Conservation (phyloP, 1,284 basidiomycete species). For the Lentinula novae-zelandiae region DNA sequence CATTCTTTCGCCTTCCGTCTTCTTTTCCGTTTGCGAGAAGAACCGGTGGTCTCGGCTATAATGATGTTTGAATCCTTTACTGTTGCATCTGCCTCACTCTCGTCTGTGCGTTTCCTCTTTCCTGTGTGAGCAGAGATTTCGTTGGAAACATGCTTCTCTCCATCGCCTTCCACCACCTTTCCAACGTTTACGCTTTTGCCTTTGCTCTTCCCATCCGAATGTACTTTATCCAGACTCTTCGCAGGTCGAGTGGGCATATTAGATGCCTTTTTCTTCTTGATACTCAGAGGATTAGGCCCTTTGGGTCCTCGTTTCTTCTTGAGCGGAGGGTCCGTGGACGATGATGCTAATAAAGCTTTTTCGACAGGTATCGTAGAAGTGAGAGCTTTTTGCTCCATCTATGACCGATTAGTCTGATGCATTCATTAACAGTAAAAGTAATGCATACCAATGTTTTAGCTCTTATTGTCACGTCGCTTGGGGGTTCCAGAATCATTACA, state of each 20-base stretch:
- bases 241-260: not conserved
- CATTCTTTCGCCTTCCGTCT: constrained; percentile 2
- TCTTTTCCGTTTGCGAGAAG: constrained; percentile 5
- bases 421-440: not conserved
- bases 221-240: constrained; percentile 15
- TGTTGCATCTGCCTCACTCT: constrained; percentile 11
- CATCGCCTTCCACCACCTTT: not conserved
- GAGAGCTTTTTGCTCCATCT: constrained; percentile 56
- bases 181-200: not conserved
- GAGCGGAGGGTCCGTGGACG: constrained; percentile 35
- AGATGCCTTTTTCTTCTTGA: constrained; percentile 64
- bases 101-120: constrained; percentile 15
- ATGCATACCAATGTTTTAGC: constrained; percentile 59
- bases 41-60: not conserved
- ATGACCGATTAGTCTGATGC: constrained; percentile 3
- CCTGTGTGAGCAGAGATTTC: not conserved
- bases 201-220: constrained; percentile 1
- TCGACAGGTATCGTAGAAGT: constrained; percentile 36
- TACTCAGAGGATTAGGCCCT: constrained; percentile 88
- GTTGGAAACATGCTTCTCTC: not conserved
- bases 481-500: constrained; percentile 88
- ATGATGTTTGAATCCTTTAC: not conserved
- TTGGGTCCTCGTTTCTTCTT: constrained; percentile 75
- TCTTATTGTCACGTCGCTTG: constrained; percentile 70
- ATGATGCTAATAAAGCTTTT: constrained; percentile 33